phyloP scores from a whole-genome alignment of 2,329 filamentous ascomycete genomes.

The Talaromyces sp. region DNA sequence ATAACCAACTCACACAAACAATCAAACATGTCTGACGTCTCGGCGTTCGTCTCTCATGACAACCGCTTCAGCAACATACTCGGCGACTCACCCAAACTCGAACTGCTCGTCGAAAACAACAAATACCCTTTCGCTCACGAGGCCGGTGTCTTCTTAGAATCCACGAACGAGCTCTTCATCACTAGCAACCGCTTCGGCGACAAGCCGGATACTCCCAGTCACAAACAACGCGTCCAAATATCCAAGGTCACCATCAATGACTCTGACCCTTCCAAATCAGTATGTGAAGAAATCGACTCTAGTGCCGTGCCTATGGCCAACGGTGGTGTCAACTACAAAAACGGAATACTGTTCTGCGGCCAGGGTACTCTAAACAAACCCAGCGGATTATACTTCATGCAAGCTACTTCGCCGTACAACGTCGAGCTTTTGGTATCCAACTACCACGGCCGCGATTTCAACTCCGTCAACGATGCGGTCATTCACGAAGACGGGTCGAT shows the following conservation, averaged over 20 bases:
- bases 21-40: not conserved
- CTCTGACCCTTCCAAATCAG: not conserved
- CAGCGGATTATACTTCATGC: not conserved
- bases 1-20: not conserved
- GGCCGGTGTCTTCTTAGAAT: not conserved
- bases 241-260: not conserved
- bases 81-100: not conserved
- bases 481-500: constrained; percentile 33
- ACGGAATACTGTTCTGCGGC: not conserved
- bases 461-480: constrained; percentile 39
- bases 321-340: not conserved
- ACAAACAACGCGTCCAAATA: not conserved
- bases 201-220: not conserved
- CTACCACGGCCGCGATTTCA: constrained; percentile 38
- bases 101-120: not conserved
- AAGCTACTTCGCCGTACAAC: not conserved
- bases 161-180: not conserved
- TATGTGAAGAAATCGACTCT: not conserved
- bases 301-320: not conserved
- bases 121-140: not conserved
- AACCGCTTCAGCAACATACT: not conserved
- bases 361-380: not conserved
- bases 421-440: constrained; percentile 14
- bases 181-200: not conserved
- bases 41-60: not conserved